These are phyloP conservation scores for Rutstroemia sp. DNA, from an alignment of 2,329 filamentous ascomycete species.

Conservation along the genomic window DNA sequence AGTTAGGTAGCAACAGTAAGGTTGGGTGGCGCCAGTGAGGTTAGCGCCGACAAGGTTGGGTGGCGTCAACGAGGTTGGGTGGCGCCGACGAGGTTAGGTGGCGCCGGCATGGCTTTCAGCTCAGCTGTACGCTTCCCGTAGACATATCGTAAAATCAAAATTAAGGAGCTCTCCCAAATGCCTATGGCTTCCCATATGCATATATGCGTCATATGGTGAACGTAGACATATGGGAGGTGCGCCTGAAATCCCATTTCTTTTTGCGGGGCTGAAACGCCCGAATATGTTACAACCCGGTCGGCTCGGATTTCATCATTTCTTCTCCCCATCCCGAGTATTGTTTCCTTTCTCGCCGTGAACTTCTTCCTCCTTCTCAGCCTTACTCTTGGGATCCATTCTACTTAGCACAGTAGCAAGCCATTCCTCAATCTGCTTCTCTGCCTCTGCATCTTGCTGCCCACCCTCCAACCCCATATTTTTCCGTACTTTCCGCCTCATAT, in stretches of 20 bases:
- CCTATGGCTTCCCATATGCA: too few relatives aligned
- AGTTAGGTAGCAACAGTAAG: too few relatives aligned
- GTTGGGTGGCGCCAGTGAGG: too few relatives aligned
- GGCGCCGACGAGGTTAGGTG: too few relatives aligned
- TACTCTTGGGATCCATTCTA: constrained; percentile 41
- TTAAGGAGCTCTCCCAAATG: too few relatives aligned
- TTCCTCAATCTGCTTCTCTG: constrained; percentile 55
- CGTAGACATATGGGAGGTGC: too few relatives aligned
- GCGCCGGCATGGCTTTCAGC: too few relatives aligned
- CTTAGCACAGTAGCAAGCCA: constrained; percentile 54
- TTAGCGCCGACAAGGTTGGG: too few relatives aligned
- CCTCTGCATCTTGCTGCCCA: constrained; percentile 37
- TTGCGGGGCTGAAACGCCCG: background rate
- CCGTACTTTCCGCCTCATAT: constrained; percentile 50
- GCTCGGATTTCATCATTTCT: constrained; percentile 8
- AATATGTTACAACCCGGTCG: background rate
- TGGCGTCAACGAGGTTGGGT: too few relatives aligned
- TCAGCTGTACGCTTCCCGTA: too few relatives aligned
- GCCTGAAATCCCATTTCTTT: background rate
- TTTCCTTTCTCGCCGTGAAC: background rate
- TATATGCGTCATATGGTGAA: too few relatives aligned
- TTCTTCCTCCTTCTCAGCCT: background rate
- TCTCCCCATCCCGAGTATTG: background rate
- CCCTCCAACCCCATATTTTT: constrained; percentile 34
- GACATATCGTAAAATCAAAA: too few relatives aligned